Evolutionary conservation across 2,329 filamentous ascomycete species (phyloP), one percentile per base, ranked within the genome.

Genomic region (Aspergillus sp.): DNA sequence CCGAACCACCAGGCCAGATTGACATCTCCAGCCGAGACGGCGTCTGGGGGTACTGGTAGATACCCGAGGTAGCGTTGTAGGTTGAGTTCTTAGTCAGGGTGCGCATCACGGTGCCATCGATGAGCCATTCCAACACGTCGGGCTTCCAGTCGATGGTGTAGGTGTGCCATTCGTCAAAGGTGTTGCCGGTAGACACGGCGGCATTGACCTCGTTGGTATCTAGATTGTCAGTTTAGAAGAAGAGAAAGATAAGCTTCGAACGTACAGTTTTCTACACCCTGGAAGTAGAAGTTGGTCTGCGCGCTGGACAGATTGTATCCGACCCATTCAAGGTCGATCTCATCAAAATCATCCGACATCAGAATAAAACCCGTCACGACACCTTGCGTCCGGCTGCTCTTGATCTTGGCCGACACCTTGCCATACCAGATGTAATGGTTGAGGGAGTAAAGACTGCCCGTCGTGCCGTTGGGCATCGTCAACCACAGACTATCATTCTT

Each of bases 371-470:
- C 53, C 3, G 53, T 55, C 4, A 55, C 3, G 8, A 55, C 53
- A 47, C 53, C 53, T 11, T 15, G 8, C 2, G 25, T 44, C n/a
- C 53, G 53, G n/a, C 53, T 55, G 39, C 53, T 55, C 53, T 55
- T 55, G 39, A 55, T 55, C 25, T 17, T 27, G 25, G 53, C 53
- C 41, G 53, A 55, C 8, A 55, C 23, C 39, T 55, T 55, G 39
- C 53, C 53, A 41, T 55, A 55, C 53, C 53, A 55, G 53, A 55
- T 47, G 53, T 55, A 55, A 23, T 55, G 38, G 27, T 55, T 55
- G 5, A 55, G 53, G n/a, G 39, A 11, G 15, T 21, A 32, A 11
- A 55, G 39, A 47, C 53, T 55, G 25, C 53, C 53, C n/a, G 53
- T 55, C 4, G 53, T 55, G n/a, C 42, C 39, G 38, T 55, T 55